Evolutionary conservation across 371 early-diverging fungal genomes (phyloP).

Genomic region (Fennellomyces sp.): DNA sequence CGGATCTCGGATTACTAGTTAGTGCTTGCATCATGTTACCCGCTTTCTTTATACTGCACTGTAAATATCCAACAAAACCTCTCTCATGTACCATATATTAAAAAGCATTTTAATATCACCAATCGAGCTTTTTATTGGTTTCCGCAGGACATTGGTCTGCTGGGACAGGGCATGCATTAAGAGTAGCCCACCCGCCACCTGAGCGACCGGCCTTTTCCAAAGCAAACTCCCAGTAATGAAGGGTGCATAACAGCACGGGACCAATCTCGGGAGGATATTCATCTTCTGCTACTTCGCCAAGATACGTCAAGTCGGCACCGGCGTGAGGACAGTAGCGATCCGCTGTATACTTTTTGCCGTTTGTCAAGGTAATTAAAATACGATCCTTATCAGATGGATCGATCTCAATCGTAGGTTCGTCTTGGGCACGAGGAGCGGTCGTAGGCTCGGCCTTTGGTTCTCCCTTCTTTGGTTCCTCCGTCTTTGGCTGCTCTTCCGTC

Average conservation of each 20-base stretch:
- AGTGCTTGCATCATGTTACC: too few species aligned
- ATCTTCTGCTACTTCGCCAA: slow-evolving; percentile 39
- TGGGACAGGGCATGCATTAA: slow-evolving; percentile 47
- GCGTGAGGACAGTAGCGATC: slow-evolving; percentile 59
- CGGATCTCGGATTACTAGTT: slow-evolving; percentile 25
- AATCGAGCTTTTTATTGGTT: slow-evolving; percentile 13
- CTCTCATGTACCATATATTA: background rate
- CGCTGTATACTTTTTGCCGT: slow-evolving; percentile 40
- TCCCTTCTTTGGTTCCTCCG: background rate
- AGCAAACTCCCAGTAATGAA: slow-evolving; percentile 56
- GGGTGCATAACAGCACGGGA: slow-evolving; percentile 40
- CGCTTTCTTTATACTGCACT: too few species aligned
- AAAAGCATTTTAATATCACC: slow-evolving; percentile 9
- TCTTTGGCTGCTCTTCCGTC: background rate
- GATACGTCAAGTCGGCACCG: slow-evolving; percentile 46
- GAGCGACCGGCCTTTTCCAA: slow-evolving; percentile 41
- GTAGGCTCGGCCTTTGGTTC: background rate
- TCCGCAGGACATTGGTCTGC: slow-evolving; percentile 7
- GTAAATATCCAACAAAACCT: too few species aligned
- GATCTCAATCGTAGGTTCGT: slow-evolving; percentile 28
- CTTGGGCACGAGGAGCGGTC: slow-evolving; percentile 9
- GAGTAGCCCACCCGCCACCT: slow-evolving; percentile 31
- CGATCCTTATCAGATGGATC: slow-evolving; percentile 45
- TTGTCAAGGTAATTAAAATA: slow-evolving; percentile 41
- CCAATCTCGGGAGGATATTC: slow-evolving; percentile 55